Percentiles rank a stretch among this genome's conserved stretches.
phyloP scores from a whole-genome alignment of 2,329 filamentous ascomycete genomes.

The Microdochium nivale region DNA sequence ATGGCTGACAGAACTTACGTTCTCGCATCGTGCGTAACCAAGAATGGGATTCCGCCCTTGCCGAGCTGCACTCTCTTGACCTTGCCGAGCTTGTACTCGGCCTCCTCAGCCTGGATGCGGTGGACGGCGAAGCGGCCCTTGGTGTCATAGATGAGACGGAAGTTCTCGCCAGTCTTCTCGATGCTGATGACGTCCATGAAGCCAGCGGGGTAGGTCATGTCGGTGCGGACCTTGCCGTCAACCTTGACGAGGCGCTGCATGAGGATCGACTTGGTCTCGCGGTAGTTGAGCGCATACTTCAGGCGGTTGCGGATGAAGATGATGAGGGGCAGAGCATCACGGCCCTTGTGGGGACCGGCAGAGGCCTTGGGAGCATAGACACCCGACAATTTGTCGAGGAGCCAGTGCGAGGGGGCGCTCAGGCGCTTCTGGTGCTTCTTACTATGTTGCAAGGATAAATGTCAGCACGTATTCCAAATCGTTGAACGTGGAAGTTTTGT shows the following conservation, averaged over 20 bases:
- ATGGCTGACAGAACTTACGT: conserved; percentile 98
- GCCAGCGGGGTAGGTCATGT: conserved; percentile 91
- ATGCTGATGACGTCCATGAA: conserved; percentile 99
- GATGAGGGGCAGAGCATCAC: conserved; percentile 97
- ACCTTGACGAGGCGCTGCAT: conserved; percentile 99
- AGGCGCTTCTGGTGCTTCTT: conserved; percentile 99
- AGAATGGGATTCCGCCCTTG: conserved; percentile 99
- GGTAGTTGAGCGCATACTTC: conserved; percentile 99
- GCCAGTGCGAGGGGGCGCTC: conserved; percentile 98
- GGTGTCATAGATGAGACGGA: conserved; percentile 99
- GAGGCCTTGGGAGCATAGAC: conserved; percentile 66
- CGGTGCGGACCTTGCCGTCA: conserved; percentile 98
- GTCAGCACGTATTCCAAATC: conserved; percentile 25
- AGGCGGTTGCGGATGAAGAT: conserved; percentile 95
- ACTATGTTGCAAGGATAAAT: conserved; percentile 35
- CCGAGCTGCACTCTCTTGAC: conserved; percentile 99
- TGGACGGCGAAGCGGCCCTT: conserved; percentile 99
- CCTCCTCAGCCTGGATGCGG: conserved; percentile 98
- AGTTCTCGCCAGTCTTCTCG: conserved; percentile 99
- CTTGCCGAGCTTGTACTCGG: conserved; percentile 99
- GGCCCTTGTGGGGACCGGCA: conserved; percentile 95
- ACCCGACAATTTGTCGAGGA: conserved; percentile 98
- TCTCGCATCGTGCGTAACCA: conserved; percentile 99
- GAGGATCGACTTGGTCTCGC: conserved; percentile 94
- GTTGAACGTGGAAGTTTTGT: no score